Base-by-base conservation (phyloP, 495 filamentous ascomycete species). In the Penicillium roqueforti region DNA sequence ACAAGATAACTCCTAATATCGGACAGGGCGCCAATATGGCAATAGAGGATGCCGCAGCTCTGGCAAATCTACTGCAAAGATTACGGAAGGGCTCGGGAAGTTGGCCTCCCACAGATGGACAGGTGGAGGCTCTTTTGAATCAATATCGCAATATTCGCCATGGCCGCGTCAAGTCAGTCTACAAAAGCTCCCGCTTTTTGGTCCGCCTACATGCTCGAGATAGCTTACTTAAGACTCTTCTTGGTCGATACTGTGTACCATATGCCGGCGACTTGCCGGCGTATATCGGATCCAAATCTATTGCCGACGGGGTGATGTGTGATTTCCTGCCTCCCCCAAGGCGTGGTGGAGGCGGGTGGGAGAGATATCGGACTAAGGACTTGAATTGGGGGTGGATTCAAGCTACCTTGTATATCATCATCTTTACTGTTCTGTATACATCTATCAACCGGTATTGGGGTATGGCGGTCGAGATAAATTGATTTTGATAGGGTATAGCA, bases 1-100 rank as follows among this genome's bases (percentile, higher is more conserved):
- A 65, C 56, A 68, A 69, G 66, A 65, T 69, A 59, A 60, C 66
- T 7, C 61, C 64, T 2, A 65, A 69, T 42, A 49, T 63, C 25
- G 67, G 62, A 11, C 67, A 69, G 54, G 67, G 67, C 0, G 67
- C 64, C 18, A 68, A 67, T 29, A 51, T 44, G n/a, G 64, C 67
- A 18, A 68, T 69, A 19, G 63, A 69, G 44, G 56, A 61, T 37
- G 66, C 61, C 0, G 66, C 60, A 2, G 41, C 23, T n/a, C 26
- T 28, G 26, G 26, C 8, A 10, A 28, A 28, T 10, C 8, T 28
- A 28, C 26, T 28, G 8, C 8, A 28, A 10, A 7, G 26, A 1
- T 28, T 28, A 9, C 26, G 26, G 26, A 28, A 28, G 8, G 26
- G 26, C 8, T 28, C 10, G 26, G 26, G 1, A 1, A 28, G 2